Percentiles rank a stretch among this genome's conserved stretches.
Evolutionary conservation across 352 stramenopile genomes (phyloP).

Genomic region (Pythium sp.): DNA sequence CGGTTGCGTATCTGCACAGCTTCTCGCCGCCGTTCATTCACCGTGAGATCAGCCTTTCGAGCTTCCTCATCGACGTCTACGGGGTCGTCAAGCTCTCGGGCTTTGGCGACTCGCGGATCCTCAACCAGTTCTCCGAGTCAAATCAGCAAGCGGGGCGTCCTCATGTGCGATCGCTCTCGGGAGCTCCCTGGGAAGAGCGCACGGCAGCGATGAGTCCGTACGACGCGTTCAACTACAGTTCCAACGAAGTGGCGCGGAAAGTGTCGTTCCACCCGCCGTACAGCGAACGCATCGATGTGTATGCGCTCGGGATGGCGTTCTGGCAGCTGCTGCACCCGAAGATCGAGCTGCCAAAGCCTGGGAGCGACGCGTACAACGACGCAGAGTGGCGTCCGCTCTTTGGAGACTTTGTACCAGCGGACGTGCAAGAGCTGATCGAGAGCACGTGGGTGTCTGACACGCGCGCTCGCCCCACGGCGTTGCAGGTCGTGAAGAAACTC

Average conservation of each 20-base stretch:
- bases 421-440: slow-evolving; percentile 44
- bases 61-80: slow-evolving; percentile 66
- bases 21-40: slow-evolving; percentile 73
- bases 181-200: slow-evolving; percentile 17
- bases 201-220: slow-evolving; percentile 23
- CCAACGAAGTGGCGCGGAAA: slow-evolving; percentile 55
- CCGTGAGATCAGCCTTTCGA: slow-evolving; percentile 68
- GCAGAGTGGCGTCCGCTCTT: slow-evolving; percentile 44
- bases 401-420: slow-evolving; percentile 24
- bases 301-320: slow-evolving; percentile 70
- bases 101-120: slow-evolving; percentile 60
- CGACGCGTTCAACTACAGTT: slow-evolving; percentile 59
- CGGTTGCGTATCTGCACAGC: slow-evolving; percentile 70
- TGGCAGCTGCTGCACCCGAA: slow-evolving; percentile 67
- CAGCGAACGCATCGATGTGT: slow-evolving; percentile 67
- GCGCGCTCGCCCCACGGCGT: slow-evolving; percentile 35
- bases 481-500: slow-evolving; percentile 37
- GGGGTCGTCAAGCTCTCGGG: slow-evolving; percentile 63
- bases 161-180: not conserved
- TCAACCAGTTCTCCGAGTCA: slow-evolving; percentile 21
- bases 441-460: slow-evolving; percentile 39
- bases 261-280: slow-evolving; percentile 43
- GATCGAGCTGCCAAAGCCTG: slow-evolving; percentile 38
- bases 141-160: not conserved
- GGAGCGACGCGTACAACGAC: slow-evolving; percentile 47